Conservation (phyloP, 768 basidiomycete genomes). For the Russula sp. region DNA sequence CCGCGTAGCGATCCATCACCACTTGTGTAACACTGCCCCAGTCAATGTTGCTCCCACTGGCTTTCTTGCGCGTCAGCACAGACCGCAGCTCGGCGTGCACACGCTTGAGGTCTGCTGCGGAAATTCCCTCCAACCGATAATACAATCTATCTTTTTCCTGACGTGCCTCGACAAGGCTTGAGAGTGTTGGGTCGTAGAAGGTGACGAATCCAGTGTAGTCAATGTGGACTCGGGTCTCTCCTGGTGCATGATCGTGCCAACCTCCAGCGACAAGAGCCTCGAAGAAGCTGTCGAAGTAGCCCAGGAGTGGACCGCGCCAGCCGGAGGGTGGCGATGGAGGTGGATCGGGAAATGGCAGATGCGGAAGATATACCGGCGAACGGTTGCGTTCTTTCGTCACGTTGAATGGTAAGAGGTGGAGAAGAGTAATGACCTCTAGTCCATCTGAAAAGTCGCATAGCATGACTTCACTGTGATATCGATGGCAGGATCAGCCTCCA, state of each 20-base stretch:
- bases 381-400: background rate
- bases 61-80: conserved; percentile 21
- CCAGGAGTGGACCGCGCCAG: conserved; percentile 15
- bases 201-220: conserved; percentile 37
- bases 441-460: conserved; percentile 13
- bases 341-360: background rate
- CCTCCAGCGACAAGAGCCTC: conserved; percentile 31
- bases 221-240: conserved; percentile 37
- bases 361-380: background rate
- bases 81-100: conserved; percentile 27
- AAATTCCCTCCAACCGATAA: conserved; percentile 33
- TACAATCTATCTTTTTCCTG: conserved; percentile 29
- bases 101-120: conserved; percentile 24
- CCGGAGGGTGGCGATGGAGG: conserved; percentile 10
- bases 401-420: conserved; percentile 8
- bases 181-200: conserved; percentile 36
- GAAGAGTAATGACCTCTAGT: conserved; percentile 13
- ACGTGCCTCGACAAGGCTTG: conserved; percentile 31
- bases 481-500: background rate
- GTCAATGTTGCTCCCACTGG: conserved; percentile 31
- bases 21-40: conserved; percentile 35
- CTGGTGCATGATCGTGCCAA: conserved; percentile 38
- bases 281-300: background rate
- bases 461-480: conserved; percentile 20
- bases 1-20: conserved; percentile 36